Conservation (phyloP, 257 asterid species). For the Gentiana macrophylla region DNA sequence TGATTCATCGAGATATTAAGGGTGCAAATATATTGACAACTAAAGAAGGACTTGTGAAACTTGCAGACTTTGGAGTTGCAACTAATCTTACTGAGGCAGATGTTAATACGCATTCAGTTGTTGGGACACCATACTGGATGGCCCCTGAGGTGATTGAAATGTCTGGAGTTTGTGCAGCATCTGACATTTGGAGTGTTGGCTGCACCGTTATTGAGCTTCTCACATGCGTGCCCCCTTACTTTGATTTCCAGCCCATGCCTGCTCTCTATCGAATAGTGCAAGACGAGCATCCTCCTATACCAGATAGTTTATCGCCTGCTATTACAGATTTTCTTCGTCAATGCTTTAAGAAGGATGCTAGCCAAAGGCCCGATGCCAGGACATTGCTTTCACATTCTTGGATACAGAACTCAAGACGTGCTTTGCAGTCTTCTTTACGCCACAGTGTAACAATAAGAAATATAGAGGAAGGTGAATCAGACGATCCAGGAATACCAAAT, state of each 20-base stretch:
- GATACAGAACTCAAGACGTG: slow-evolving; percentile 96
- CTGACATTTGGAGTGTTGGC: slow-evolving; percentile 99
- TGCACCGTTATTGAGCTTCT: slow-evolving; percentile 98
- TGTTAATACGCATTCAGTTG: slow-evolving; percentile 91
- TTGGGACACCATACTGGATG: slow-evolving; percentile 99
- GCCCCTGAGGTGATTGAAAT: slow-evolving; percentile 99
- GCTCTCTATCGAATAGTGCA: slow-evolving; percentile 97
- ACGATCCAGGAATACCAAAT: slow-evolving; percentile 30
- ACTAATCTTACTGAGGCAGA: slow-evolving; percentile 93
- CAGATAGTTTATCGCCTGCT: slow-evolving; percentile 39
- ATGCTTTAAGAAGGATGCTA: slow-evolving; percentile 72
- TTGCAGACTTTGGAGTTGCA: slow-evolving; percentile 99
- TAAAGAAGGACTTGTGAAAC: slow-evolving; percentile 99
- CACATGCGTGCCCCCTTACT: slow-evolving; percentile 93
- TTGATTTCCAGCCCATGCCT: slow-evolving; percentile 98
- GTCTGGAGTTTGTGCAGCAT: slow-evolving; percentile 99
- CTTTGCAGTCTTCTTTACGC: slow-evolving; percentile 72
- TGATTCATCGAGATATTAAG: slow-evolving; percentile 97
- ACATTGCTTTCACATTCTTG: slow-evolving; percentile 95
- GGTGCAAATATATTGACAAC: slow-evolving; percentile 98
- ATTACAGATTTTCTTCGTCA: slow-evolving; percentile 42
- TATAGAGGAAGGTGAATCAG: slow-evolving; percentile 65
- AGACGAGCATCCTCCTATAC: slow-evolving; percentile 53
- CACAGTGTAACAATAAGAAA: slow-evolving; percentile 86
- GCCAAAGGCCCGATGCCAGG: slow-evolving; percentile 99